Base-by-base conservation (phyloP, 2,329 filamentous ascomycete genomes). In the Teratosphaeria destructans region DNA sequence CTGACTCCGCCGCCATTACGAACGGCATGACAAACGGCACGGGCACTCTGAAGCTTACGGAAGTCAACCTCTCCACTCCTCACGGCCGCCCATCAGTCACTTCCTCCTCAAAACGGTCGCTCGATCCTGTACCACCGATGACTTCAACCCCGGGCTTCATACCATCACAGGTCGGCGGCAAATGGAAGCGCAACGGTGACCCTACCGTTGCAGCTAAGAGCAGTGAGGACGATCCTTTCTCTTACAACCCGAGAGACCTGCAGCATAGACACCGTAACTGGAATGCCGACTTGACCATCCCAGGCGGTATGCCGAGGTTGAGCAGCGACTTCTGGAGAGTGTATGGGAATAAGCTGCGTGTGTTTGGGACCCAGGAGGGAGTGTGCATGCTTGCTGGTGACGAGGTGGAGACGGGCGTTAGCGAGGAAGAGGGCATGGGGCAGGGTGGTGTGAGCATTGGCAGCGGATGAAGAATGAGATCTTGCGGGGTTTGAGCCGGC, bases 311-410 rank as follows among this genome's bases (percentile, higher is more conserved):
- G 61, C 83, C 84, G 7, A 68, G 73, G 1, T 80, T 80, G 60
- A 74, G 75, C 1, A 75, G 74, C 4, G 70, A 74, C 16, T 85
- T 86, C 66, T 86, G 84, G 84, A 66, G 71, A 3, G 69, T 78
- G 10, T 84, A 85, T 67, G 80, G 80, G 1, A 86, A 86, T 64
- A 82, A 78, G 63, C 67, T 86, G 59, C 74, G 83, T 47, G 78
- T 84, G 1, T 86, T 85, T 72, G 84, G 83, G 2, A 85, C 82
- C 0, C 66, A 77, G 54, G 83, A 86, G 68, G 75, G 74, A 32
- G 70, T 80, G 5, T 81, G 74, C 55, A 61, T 61, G 52, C 61
- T 72, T 16, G 66, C 68, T 55, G 55, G 14, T 19, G 57, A 52
- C 6, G 57, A 55, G 6, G 32, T 12, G 14, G 55, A 56, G 4